Evolutionary conservation across 495 filamentous ascomycete species (phyloP), one percentile per base, ranked within the genome.

Genomic region (Venustampulla echinocandica): DNA sequence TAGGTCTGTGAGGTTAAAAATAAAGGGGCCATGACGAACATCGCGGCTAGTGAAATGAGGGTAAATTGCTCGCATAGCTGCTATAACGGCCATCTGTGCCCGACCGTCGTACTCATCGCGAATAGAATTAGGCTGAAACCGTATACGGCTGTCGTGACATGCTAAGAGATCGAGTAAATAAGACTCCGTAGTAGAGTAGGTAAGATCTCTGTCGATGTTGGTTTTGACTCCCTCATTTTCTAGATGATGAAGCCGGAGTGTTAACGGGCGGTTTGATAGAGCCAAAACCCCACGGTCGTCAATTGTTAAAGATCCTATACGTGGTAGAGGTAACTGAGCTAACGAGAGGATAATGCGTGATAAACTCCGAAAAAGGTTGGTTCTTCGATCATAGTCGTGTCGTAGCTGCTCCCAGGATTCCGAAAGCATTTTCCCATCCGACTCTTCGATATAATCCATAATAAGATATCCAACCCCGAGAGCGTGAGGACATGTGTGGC

Each of bases 51-150:
- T 58, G 32, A 60, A 61, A 9, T 38, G 56, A 13, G 42, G 17
- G 20, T 34, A 55, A 38, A 63, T 30, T 20, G 43, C 56, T 52
- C 60, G 50, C 63, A 66, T 64, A 10, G 46, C 48, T 15, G 47
- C 54, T 21, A 63, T 42, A 20, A 49, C 52, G 25, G 54, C 50
- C 27, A 50, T 24, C 40, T 66, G 61, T 14, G 53, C 58, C 2
- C 46, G 25, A 23, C 52, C 20, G 38, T 66, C 63, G 21, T 43
- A 47, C 20, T 54, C 17, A 47, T 55, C 34, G 18, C 49, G 55
- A 4, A 66, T 38, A 14, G 61, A 54, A 49, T 64, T 64, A 3
- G 61, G 61, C 20, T 64, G 58, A 56, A 61, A 28, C 7, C 55
- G 54, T 15, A 64, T 24, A 30, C 60, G 58, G 42, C 41, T 64